Percentiles rank a stretch among this genome's conserved stretches.
Conservation (phyloP, 306 rosid genomes). For the Alnus rubra region DNA sequence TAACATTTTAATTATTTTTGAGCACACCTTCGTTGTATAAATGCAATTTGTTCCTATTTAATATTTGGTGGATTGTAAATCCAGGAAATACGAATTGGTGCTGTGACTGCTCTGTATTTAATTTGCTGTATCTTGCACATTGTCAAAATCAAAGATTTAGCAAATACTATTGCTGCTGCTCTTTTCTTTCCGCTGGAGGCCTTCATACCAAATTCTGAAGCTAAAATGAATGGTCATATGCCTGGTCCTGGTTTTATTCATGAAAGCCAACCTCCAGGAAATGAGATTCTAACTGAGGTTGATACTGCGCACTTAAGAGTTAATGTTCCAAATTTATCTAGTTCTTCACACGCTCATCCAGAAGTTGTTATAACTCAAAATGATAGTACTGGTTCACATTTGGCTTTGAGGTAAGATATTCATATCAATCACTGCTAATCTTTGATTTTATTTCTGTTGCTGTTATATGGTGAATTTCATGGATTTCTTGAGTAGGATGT, state of each 20-base stretch:
- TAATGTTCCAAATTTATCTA: constrained; percentile 36
- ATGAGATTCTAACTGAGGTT: constrained; percentile 26
- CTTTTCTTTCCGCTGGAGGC: constrained; percentile 71
- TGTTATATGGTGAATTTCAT: constrained; percentile 9
- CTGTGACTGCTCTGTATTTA: constrained; percentile 76
- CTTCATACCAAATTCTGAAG: constrained; percentile 46
- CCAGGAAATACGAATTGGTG: constrained; percentile 70
- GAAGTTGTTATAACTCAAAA: constrained; percentile 36
- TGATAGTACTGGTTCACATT: constrained; percentile 43
- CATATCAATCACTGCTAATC: not conserved
- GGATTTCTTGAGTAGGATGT: not conserved
- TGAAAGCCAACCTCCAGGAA: constrained; percentile 42
- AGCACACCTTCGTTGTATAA: constrained; percentile 11
- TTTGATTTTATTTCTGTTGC: constrained; percentile 5
- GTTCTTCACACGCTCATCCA: constrained; percentile 46
- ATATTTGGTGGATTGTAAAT: constrained; percentile 48
- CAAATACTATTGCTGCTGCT: constrained; percentile 83
- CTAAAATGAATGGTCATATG: constrained; percentile 51
- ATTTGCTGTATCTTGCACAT: constrained; percentile 88
- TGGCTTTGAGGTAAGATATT: constrained; percentile 64
- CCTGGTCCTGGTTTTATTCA: constrained; percentile 39
- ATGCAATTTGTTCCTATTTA: constrained; percentile 33
- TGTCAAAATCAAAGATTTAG: constrained; percentile 87
- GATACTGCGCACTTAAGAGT: constrained; percentile 38
- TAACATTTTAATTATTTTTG: not conserved